Evolutionary conservation across 2,329 filamentous ascomycete genomes (phyloP), one percentile per base, ranked within the genome.

Genomic region (Ilyonectria destructans): DNA sequence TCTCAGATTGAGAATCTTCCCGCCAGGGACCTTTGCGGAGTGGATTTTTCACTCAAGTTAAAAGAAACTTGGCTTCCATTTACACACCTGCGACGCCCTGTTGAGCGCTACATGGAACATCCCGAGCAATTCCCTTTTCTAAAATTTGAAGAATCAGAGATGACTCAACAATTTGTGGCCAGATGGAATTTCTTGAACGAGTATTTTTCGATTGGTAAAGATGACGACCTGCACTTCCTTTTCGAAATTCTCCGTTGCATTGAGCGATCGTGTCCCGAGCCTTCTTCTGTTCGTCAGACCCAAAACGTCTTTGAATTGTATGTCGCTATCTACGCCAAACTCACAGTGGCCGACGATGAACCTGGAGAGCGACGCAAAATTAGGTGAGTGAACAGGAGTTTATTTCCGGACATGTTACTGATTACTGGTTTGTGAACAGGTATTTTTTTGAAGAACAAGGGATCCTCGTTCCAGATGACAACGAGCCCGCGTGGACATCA

Each of bases 121-220:
- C 63, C 69, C 0, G 65, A 51, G 4, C 17, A 52, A 1, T 73
- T 73, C 4, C 71, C 64, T 0, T 73, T 73, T 26, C 57, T 73
- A 0, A 45, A 33, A 2, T 1, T 62, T 0, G 45, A 31, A 4
- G 19, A 62, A 6, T 26, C 31, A 9, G 40, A 31, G 0, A 7
- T 35, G 1, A 15, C 2, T 23, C 17, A 49, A 10, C n/a, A n/a
- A 1, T 6, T 48, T 10, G 33, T 31, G 6, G 0, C 17, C 0
- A 67, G 56, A 10, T 72, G 70, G 69, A 8, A 10, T 21, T 73
- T 73, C 6, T 10, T 73, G 1, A 21, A 0, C 10, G 8, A 67
- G 2, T 10, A 69, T 7, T 73, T 73, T 13, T 21, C 12, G 0
- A 68, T 72, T 12, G 57, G 62, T 0, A 71, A 45, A 49, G 31